These are phyloP conservation scores for Macrolepiota dolichaula DNA, from an alignment of 768 basidiomycete species.

Conservation along the genomic window DNA sequence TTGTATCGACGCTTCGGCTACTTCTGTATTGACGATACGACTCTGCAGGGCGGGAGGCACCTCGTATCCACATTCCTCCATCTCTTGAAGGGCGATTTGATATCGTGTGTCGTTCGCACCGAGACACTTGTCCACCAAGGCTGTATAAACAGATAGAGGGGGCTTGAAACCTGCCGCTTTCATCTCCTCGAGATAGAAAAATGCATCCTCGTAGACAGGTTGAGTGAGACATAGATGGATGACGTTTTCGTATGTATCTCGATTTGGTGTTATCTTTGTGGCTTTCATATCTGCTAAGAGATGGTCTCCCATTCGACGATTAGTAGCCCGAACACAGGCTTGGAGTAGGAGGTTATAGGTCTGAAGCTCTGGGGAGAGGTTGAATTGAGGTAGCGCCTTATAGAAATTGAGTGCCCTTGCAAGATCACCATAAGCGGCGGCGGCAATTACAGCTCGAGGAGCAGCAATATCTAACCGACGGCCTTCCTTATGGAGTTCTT, in stretches of 20 bases:
- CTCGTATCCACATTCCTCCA: conserved; percentile 57
- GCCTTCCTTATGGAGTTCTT: conserved; percentile 53
- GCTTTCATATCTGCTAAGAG: conserved; percentile 66
- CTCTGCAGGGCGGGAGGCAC: conserved; percentile 13
- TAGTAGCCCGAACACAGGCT: conserved; percentile 56
- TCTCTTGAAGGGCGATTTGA: conserved; percentile 64
- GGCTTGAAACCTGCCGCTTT: conserved; percentile 63
- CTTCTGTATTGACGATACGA: not conserved
- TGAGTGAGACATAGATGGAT: conserved; percentile 71
- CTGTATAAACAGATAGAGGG: conserved; percentile 49
- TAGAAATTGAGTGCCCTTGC: conserved; percentile 79
- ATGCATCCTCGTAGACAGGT: conserved; percentile 77
- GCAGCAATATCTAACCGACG: conserved; percentile 51
- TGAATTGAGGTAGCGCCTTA: conserved; percentile 55
- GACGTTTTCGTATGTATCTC: conserved; percentile 62
- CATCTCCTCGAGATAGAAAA: conserved; percentile 88
- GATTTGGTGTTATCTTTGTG: conserved; percentile 50
- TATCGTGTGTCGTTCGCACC: conserved; percentile 56
- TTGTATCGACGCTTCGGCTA: not conserved
- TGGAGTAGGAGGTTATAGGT: conserved; percentile 70
- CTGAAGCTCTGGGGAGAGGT: conserved; percentile 51
- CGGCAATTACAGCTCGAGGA: conserved; percentile 64
- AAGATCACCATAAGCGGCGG: conserved; percentile 58
- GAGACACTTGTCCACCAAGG: conserved; percentile 58
- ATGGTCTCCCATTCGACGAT: conserved; percentile 66